These are phyloP conservation scores for Dactylellina cionopaga DNA, from an alignment of 2,329 filamentous ascomycete genomes.

Conservation along the genomic window DNA sequence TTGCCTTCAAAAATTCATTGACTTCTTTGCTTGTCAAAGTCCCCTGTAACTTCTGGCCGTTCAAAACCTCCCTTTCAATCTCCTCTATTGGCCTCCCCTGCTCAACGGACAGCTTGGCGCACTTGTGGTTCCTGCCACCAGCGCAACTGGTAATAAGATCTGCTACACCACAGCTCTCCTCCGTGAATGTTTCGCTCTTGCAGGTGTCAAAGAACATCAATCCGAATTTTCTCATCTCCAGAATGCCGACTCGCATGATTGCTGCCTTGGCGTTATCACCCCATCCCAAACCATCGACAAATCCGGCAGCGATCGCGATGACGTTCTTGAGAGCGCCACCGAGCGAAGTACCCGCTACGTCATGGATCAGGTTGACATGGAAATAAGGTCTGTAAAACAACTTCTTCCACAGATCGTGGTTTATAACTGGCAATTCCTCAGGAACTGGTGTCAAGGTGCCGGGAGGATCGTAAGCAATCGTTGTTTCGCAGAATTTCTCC, in stretches of 20 bases:
- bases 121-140: slow-evolving; percentile 91
- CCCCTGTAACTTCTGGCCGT: slow-evolving; percentile 96
- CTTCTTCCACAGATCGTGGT: slow-evolving; percentile 81
- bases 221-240: slow-evolving; percentile 97
- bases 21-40: slow-evolving; percentile 92
- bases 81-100: slow-evolving; percentile 82
- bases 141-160: slow-evolving; percentile 95
- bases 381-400: slow-evolving; percentile 98
- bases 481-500: slow-evolving; percentile 98
- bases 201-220: slow-evolving; percentile 92
- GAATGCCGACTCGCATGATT: slow-evolving; percentile 92
- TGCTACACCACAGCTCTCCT: slow-evolving; percentile 92
- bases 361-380: slow-evolving; percentile 90
- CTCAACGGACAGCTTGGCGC: slow-evolving; percentile 86
- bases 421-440: slow-evolving; percentile 82
- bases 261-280: slow-evolving; percentile 99
- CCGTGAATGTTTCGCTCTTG: slow-evolving; percentile 87
- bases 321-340: slow-evolving; percentile 97
- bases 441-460: slow-evolving; percentile 81
- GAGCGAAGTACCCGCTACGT: slow-evolving; percentile 96
- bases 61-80: slow-evolving; percentile 87
- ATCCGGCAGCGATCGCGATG: slow-evolving; percentile 91
- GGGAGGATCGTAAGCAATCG: slow-evolving; percentile 93
- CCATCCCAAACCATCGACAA: slow-evolving; percentile 95
- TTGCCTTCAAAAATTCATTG: slow-evolving; percentile 82